Conservation (phyloP, 129 eudicot genomes). For the Dittrichia graveolens region DNA sequence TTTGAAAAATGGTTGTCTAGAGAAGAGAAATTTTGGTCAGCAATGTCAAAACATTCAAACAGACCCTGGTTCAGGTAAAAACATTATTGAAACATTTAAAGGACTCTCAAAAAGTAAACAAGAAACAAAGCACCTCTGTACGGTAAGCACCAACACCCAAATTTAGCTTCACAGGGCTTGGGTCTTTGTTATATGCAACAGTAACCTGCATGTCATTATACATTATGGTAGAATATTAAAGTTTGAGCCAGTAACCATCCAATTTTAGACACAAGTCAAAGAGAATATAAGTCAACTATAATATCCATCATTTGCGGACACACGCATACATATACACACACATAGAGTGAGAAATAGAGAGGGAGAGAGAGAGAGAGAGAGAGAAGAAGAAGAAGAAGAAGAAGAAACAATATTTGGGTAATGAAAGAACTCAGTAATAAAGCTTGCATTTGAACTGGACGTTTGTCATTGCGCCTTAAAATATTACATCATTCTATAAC, state of each 20-base stretch:
- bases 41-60: neutral
- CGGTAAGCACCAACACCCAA: constrained; percentile 99
- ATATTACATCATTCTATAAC: neutral
- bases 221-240: constrained; percentile 6
- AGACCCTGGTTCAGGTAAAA: neutral
- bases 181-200: constrained; percentile 92
- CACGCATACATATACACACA: too few relatives aligned
- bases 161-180: constrained; percentile 85
- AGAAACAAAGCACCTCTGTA: constrained; percentile 59
- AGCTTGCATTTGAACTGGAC: too few relatives aligned
- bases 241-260: neutral
- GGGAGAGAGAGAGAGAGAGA: too few relatives aligned
- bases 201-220: constrained; percentile 64
- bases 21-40: constrained; percentile 7
- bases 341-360: too few relatives aligned
- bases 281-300: too few relatives aligned
- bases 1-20: neutral
- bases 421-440: too few relatives aligned
- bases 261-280: neutral
- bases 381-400: too few relatives aligned
- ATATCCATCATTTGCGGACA: too few relatives aligned
- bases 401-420: too few relatives aligned
- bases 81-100: constrained; percentile 1
- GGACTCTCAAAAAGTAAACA: neutral
- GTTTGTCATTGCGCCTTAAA: neutral